Evolutionary conservation across 2,329 filamentous ascomycete species (phyloP).

Genomic region (Chrysoporthe deuterocubensis): DNA sequence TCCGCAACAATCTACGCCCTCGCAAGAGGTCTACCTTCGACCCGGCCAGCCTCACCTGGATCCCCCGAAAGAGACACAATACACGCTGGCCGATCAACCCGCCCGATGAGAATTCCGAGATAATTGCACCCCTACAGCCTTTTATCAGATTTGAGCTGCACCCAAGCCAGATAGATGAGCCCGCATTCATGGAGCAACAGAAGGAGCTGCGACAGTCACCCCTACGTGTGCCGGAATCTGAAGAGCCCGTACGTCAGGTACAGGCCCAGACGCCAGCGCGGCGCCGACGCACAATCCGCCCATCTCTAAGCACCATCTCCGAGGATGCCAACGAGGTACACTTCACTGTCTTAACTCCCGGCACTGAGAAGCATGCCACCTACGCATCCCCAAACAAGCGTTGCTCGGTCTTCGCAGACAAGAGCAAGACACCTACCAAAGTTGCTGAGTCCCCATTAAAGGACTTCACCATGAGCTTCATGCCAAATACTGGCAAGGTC

Average conservation of each 20-base stretch:
- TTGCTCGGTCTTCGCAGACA: conserved; percentile 11
- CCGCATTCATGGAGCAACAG: background rate
- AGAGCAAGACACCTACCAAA: conserved; percentile 31
- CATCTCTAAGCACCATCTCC: conserved; percentile 18
- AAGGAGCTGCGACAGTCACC: conserved; percentile 10
- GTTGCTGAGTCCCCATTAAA: conserved; percentile 33
- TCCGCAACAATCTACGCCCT: background rate
- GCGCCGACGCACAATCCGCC: conserved; percentile 12
- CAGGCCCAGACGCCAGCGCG: background rate
- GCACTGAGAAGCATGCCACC: background rate
- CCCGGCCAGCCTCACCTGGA: conserved; percentile 29
- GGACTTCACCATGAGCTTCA: conserved; percentile 35
- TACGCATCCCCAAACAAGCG: conserved; percentile 16
- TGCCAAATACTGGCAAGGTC: conserved; percentile 33
- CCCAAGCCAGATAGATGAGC: conserved; percentile 9
- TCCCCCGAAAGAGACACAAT: conserved; percentile 40
- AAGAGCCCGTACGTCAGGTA: background rate
- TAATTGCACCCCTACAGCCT: conserved; percentile 33
- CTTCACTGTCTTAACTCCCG: background rate
- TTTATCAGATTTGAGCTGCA: conserved; percentile 32
- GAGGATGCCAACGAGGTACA: conserved; percentile 12
- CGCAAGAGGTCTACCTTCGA: conserved; percentile 12
- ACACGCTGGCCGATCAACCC: conserved; percentile 38
- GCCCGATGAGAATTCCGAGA: conserved; percentile 22
- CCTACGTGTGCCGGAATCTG: background rate